A percentile compares a stretch with the other conserved stretches of the same genome.
Conservation (phyloP, 805 yeast genomes). For the Jamesozyma spencerorum region DNA sequence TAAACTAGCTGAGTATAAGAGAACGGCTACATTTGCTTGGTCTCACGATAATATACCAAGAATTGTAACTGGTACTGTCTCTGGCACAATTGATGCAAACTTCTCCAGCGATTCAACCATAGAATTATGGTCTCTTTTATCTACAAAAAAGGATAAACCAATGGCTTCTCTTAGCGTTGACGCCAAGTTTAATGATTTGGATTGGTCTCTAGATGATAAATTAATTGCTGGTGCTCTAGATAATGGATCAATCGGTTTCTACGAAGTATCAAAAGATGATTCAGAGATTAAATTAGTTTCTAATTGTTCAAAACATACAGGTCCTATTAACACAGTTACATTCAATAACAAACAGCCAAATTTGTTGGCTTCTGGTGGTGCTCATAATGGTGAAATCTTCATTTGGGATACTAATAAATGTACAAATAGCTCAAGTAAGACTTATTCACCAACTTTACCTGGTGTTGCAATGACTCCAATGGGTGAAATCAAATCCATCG, state of each 20-base stretch:
- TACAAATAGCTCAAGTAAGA: conserved; percentile 30
- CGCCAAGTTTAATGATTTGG: conserved; percentile 66
- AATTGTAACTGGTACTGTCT: conserved; percentile 86
- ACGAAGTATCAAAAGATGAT: conserved; percentile 37
- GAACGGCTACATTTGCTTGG: conserved; percentile 97
- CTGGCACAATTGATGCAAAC: conserved; percentile 88
- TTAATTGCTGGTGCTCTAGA: conserved; percentile 87
- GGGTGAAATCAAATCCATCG: conserved; percentile 69
- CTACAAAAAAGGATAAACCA: conserved; percentile 33
- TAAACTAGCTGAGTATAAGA: conserved; percentile 70
- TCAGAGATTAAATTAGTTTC: conserved; percentile 42
- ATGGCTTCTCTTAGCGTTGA: conserved; percentile 39
- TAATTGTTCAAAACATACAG: conserved; percentile 51
- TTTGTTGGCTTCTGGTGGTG: conserved; percentile 72
- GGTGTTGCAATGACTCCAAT: conserved; percentile 70
- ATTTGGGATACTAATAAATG: conserved; percentile 79
- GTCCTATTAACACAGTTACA: conserved; percentile 60
- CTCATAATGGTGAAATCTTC: conserved; percentile 69
- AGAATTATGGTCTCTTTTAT: conserved; percentile 67
- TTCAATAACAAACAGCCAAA: conserved; percentile 70
- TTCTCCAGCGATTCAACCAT: conserved; percentile 72
- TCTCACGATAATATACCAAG: conserved; percentile 65
- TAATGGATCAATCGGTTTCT: conserved; percentile 67
- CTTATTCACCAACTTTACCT: conserved; percentile 44
- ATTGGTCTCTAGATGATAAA: conserved; percentile 63